Evolutionary conservation across 2,329 filamentous ascomycete genomes (phyloP).

Genomic region (Dothistroma pini): DNA sequence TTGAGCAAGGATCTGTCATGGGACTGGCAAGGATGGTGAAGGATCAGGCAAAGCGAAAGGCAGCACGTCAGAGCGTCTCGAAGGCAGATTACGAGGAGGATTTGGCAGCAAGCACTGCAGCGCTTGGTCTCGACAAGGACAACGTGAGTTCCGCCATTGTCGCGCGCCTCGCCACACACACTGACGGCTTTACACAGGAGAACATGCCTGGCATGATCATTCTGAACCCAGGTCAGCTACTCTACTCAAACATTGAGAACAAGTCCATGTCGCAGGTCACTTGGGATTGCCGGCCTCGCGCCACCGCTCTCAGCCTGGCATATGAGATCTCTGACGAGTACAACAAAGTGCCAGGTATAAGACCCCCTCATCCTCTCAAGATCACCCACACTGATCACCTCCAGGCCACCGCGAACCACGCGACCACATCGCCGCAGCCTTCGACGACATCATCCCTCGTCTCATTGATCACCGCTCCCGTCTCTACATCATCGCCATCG

Average conservation of each 20-base stretch:
- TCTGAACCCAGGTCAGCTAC: constrained; percentile 71
- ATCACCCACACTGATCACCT: background rate
- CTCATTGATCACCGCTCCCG: constrained; percentile 47
- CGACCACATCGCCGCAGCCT: constrained; percentile 65
- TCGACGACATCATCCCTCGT: constrained; percentile 57
- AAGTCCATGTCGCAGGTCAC: constrained; percentile 57
- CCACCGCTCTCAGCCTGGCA: constrained; percentile 59
- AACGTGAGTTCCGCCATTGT: constrained; percentile 1
- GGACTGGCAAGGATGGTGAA: constrained; percentile 54
- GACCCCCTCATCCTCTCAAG: background rate
- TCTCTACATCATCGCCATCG: constrained; percentile 68
- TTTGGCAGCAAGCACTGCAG: background rate
- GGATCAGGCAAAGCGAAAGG: background rate
- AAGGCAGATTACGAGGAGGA: background rate
- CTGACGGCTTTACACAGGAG: constrained; percentile 8
- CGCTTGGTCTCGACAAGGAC: background rate
- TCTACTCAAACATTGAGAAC: constrained; percentile 67
- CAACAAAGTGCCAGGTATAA: constrained; percentile 55
- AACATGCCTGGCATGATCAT: constrained; percentile 62
- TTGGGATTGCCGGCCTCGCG: constrained; percentile 56
- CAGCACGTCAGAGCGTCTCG: background rate
- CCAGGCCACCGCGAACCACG: constrained; percentile 52
- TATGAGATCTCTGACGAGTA: constrained; percentile 50
- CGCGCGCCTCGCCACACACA: constrained; percentile 1
- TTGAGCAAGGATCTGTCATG: constrained; percentile 68